Evolutionary conservation across 257 asterid genomes (phyloP).

Genomic region (Primulina eburnea): DNA sequence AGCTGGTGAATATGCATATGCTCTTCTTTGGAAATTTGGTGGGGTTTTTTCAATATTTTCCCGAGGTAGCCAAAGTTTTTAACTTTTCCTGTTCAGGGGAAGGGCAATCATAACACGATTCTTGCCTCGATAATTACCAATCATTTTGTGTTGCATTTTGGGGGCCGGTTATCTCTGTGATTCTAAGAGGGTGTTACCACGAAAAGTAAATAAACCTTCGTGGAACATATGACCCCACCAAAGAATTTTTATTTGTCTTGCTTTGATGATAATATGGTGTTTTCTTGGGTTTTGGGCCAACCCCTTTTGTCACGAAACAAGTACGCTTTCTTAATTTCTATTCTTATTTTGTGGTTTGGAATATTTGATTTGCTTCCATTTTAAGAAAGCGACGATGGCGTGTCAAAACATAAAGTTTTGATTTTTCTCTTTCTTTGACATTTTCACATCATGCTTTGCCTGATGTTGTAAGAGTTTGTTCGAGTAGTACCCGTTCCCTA

Average conservation of each 20-base stretch:
- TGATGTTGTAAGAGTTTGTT: constrained; percentile 29
- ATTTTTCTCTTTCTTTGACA: constrained; percentile 25
- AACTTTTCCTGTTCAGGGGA: background rate
- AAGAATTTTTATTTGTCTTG: constrained; percentile 16
- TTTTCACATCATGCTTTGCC: constrained; percentile 28
- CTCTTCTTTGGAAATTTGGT: background rate
- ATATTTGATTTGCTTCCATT: constrained; percentile 56
- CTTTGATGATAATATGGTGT: constrained; percentile 8
- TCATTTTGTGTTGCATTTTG: background rate
- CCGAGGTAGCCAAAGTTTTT: background rate
- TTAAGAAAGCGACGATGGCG: constrained; percentile 49
- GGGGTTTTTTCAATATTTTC: constrained; percentile 7
- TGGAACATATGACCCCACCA: constrained; percentile 20
- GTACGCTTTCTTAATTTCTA: constrained; percentile 30
- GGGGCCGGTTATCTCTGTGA: background rate
- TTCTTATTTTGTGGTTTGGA: constrained; percentile 42
- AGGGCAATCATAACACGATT: background rate
- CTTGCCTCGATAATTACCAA: background rate
- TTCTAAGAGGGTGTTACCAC: constrained; percentile 11
- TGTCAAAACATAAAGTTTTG: constrained; percentile 25
- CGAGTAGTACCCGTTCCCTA: constrained; percentile 14
- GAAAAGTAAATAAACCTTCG: constrained; percentile 15
- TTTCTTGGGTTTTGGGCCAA: constrained; percentile 23
- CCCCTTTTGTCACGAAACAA: constrained; percentile 18
- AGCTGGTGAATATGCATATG: constrained; percentile 16